These are phyloP conservation scores for Botrytis paeoniae DNA, from an alignment of 2,329 filamentous ascomycete species.

Conservation along the genomic window DNA sequence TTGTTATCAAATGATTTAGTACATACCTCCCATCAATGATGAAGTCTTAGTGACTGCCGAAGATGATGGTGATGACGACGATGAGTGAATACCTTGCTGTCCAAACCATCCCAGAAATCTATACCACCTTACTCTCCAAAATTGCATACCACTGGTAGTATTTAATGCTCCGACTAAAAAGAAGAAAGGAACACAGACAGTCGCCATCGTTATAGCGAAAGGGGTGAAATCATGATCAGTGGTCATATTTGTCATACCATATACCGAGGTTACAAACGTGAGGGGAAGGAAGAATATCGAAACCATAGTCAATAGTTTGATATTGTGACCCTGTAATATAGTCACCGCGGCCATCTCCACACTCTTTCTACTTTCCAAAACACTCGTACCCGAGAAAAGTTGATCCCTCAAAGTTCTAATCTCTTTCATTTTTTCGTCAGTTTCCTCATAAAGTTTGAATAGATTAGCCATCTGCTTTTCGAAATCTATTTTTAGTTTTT, in stretches of 20 bases:
- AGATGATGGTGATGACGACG: background rate
- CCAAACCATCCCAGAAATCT: conserved; percentile 15
- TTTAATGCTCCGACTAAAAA: conserved; percentile 47
- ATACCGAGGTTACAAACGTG: conserved; percentile 60
- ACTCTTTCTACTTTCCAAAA: conserved; percentile 58
- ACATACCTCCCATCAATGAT: conserved; percentile 1
- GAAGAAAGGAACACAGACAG: conserved; percentile 50
- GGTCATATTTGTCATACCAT: conserved; percentile 50
- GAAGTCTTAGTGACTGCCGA: background rate
- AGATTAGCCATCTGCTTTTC: conserved; percentile 45
- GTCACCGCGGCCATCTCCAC: conserved; percentile 53
- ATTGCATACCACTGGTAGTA: conserved; percentile 37
- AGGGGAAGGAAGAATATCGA: conserved; percentile 57
- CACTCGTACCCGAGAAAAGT: conserved; percentile 60
- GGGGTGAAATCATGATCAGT: conserved; percentile 45
- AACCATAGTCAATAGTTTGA: conserved; percentile 54
- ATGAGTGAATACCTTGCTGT: conserved; percentile 13
- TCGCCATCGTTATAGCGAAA: conserved; percentile 41
- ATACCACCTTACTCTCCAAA: conserved; percentile 31
- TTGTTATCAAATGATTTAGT: no score
- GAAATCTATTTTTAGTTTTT: conserved; percentile 44
- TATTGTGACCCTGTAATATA: conserved; percentile 58
- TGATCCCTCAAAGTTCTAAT: conserved; percentile 58
- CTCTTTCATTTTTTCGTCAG: conserved; percentile 51
- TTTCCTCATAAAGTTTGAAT: conserved; percentile 36